Evolutionary conservation across 306 rosid genomes (phyloP).

Genomic region (Acacia acuminata): DNA sequence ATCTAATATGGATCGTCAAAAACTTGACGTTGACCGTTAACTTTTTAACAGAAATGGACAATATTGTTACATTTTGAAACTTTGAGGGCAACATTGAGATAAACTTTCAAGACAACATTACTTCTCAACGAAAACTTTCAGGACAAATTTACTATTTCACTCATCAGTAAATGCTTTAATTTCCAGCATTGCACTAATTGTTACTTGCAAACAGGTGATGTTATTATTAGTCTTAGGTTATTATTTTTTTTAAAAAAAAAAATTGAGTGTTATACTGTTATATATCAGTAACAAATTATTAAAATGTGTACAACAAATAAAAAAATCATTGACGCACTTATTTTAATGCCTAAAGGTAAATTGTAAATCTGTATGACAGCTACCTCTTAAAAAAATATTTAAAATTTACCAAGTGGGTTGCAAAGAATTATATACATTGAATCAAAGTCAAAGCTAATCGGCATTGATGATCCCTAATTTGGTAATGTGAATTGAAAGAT

Average conservation of each 20-base stretch:
- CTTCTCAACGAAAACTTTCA: too few relatives aligned
- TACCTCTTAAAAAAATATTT: not conserved
- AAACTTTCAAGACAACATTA: too few relatives aligned
- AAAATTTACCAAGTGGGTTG: slow-evolving; percentile 16
- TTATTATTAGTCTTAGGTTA: not conserved
- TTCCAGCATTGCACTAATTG: not conserved
- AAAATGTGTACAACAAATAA: not conserved
- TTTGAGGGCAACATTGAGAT: too few relatives aligned
- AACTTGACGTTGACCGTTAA: too few relatives aligned
- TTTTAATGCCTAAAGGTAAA: not conserved
- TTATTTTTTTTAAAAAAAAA: not conserved
- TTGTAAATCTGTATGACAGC: not conserved
- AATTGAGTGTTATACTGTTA: not conserved
- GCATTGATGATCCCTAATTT: not conserved
- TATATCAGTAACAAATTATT: not conserved
- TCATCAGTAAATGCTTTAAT: not conserved
- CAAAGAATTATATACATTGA: slow-evolving; percentile 2
- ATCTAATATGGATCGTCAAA: too few relatives aligned
- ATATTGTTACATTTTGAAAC: too few relatives aligned
- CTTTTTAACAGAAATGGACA: too few relatives aligned
- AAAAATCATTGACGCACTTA: not conserved
- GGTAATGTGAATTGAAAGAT: not conserved
- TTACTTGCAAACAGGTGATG: not conserved
- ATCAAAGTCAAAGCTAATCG: slow-evolving; percentile 6
- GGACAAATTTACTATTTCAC: too few relatives aligned